phyloP scores from a whole-genome alignment of 1,139 yeast genomes.

The Lodderomyces margitis region DNA sequence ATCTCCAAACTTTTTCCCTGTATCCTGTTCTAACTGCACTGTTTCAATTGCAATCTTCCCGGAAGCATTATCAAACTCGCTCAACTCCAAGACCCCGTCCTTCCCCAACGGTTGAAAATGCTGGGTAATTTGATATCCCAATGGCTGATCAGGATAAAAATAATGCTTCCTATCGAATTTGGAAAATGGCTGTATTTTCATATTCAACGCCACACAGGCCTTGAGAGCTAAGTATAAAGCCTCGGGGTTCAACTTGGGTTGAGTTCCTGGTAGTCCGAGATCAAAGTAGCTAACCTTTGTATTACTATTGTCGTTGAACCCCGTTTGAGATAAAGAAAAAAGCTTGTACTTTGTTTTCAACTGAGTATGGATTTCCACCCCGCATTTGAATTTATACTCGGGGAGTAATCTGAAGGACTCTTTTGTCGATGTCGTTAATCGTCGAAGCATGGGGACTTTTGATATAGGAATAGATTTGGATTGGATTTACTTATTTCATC shows the following conservation, averaged over 20 bases:
- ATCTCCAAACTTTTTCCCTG: slow-evolving; percentile 63
- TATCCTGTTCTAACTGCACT: slow-evolving; percentile 89
- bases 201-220: slow-evolving; percentile 70
- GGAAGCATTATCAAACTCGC: slow-evolving; percentile 52
- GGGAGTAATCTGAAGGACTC: slow-evolving; percentile 13
- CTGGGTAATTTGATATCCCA: slow-evolving; percentile 95
- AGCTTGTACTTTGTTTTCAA: slow-evolving; percentile 70
- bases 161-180: slow-evolving; percentile 92
- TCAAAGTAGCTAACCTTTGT: slow-evolving; percentile 75
- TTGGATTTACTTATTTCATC: no score
- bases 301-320: slow-evolving; percentile 61
- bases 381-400: slow-evolving; percentile 64
- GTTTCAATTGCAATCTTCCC: slow-evolving; percentile 61
- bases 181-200: slow-evolving; percentile 55
- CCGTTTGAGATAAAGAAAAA: slow-evolving; percentile 60
- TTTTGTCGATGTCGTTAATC: neutral
- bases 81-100: slow-evolving; percentile 56
- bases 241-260: slow-evolving; percentile 76
- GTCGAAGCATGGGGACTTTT: slow-evolving; percentile 5
- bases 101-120: slow-evolving; percentile 77
- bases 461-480: no score
- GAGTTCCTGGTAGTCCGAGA: slow-evolving; percentile 89
- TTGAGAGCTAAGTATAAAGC: slow-evolving; percentile 69
- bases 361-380: slow-evolving; percentile 92
- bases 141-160: slow-evolving; percentile 94